Evolutionary conservation across 2,329 filamentous ascomycete species (phyloP).

Genomic region (Fusarium denticulatum): DNA sequence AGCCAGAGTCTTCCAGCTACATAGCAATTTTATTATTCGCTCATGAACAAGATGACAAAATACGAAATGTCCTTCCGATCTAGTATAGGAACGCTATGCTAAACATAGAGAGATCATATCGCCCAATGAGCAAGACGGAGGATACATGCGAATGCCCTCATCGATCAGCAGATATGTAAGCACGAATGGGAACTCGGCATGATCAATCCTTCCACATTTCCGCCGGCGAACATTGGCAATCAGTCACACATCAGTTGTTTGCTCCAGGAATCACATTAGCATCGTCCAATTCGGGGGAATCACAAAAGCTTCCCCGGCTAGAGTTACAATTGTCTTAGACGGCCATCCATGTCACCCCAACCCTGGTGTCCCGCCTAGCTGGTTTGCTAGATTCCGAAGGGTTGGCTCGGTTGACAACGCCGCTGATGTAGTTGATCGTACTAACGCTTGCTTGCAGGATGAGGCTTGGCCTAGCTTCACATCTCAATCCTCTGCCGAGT

Average conservation of each 20-base stretch:
- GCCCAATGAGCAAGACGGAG: neutral
- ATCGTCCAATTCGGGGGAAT: slow-evolving; percentile 16
- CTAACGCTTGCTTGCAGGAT: slow-evolving; percentile 30
- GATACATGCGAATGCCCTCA: neutral
- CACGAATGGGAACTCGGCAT: neutral
- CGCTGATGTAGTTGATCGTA: slow-evolving; percentile 13
- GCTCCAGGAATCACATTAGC: neutral
- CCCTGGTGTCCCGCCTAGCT: slow-evolving; percentile 30
- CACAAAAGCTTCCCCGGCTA: slow-evolving; percentile 35
- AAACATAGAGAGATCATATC: neutral
- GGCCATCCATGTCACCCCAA: slow-evolving; percentile 21
- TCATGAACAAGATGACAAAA: neutral
- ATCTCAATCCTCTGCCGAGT: slow-evolving; percentile 17
- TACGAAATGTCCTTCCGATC: neutral
- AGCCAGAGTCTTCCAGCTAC: slow-evolving; percentile 19
- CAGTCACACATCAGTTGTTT: neutral
- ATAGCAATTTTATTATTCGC: neutral
- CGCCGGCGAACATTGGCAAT: neutral
- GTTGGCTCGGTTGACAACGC: slow-evolving; percentile 36
- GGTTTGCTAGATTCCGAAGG: slow-evolving; percentile 40
- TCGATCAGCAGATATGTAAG: neutral
- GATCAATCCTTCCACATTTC: neutral
- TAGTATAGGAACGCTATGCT: neutral
- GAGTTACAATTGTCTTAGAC: slow-evolving; percentile 5
- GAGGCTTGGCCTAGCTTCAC: slow-evolving; percentile 23